These are phyloP conservation scores for Pichia thaimueangensis DNA, from an alignment of 805 yeast species.

Conservation along the genomic window DNA sequence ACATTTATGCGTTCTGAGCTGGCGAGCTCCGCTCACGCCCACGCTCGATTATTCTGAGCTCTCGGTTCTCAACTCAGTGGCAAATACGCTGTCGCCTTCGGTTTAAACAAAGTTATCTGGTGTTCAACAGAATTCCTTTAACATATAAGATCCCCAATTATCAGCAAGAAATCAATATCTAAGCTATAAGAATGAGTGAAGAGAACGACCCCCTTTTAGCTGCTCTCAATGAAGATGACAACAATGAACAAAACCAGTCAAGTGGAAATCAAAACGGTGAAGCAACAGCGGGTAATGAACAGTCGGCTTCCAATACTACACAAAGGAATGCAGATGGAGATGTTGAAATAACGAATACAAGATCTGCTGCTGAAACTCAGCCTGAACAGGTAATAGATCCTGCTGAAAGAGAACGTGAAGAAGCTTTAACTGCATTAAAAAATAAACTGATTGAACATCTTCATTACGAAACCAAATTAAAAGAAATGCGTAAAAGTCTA, in stretches of 20 bases:
- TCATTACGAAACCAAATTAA: conserved; percentile 88
- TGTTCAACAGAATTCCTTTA: no score
- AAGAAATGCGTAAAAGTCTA: conserved; percentile 74
- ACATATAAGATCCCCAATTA: no score
- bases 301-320: conserved; percentile 6
- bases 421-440: conserved; percentile 73
- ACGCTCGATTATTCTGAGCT: no score
- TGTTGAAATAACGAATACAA: conserved; percentile 3
- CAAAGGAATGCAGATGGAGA: conserved; percentile 11
- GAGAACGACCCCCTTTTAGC: conserved; percentile 75
- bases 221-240: conserved; percentile 44
- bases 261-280: not conserved
- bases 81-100: no score
- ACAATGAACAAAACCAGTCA: not conserved
- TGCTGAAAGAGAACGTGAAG: conserved; percentile 42
- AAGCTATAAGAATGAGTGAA: no score
- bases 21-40: no score
- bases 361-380: not conserved
- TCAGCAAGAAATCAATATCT: no score
- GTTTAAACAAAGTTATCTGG: no score
- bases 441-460: conserved; percentile 87
- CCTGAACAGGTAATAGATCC: conserved; percentile 10
- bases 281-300: not conserved
- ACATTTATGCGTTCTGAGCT: no score
- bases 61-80: no score